Evolutionary conservation across 352 stramenopile species (phyloP), one percentile per base, ranked within the genome.

Genomic region (Globisporangium nunn): DNA sequence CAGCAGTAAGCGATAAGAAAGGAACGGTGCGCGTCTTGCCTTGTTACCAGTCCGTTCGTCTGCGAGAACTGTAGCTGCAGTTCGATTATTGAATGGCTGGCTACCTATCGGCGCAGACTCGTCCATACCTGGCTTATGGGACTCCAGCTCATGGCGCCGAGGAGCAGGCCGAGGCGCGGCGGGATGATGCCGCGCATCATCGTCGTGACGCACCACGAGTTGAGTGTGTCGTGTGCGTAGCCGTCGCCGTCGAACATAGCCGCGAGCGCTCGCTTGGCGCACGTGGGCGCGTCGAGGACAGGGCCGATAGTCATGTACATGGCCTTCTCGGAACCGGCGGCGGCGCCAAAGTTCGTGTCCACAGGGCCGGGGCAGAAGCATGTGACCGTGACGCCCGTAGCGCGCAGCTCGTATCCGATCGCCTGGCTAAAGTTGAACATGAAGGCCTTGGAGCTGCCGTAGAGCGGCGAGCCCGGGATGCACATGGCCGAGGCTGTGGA

Each of bases 381-480:
- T 17, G 83, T 95, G 44, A 91, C 68, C 3, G 71, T 77, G 50
- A 93, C 77, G 6, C 74, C 71, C 2, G 70, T 77, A 45, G 64
- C 60, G 28, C 81, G 73, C 47, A 91, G 55, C 55, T 95, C 85
- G 59, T 89, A 87, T 53, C 82, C 78, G 35, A 93, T 66, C 37
- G 69, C 74, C 46, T 88, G 71, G 39, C 70, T 88, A 40, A 93
- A 90, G 51, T 71, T 77, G 39, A 78, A 67, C 15, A 93, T 59
- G 46, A 85, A 87, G 12, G 72, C 66, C 68, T 93, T 93, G 35
- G 75, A 65, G 33, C 70, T 85, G 43, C 75, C 73, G 62, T 93
- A 93, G 31, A 91, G 54, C 6, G 73, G 70, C n/a, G 75, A 69
- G 6, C 61, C 66, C 8, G 82, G 80, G 12, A 82, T 78, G 2